Conservation (phyloP, 2,329 filamentous ascomycete genomes). For the Dendryphion nanum region DNA sequence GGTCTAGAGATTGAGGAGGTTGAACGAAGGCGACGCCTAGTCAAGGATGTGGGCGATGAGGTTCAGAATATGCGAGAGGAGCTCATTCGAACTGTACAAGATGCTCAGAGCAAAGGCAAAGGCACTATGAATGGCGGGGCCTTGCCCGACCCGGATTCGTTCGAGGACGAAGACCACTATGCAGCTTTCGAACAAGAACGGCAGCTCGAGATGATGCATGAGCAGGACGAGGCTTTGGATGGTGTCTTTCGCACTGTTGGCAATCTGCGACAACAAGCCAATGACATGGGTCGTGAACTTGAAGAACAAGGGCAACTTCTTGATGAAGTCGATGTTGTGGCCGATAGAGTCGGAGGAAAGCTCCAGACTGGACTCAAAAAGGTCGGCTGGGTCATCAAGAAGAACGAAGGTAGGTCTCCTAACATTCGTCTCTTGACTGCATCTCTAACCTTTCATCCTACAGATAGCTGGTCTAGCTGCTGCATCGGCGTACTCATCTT, state of each 20-base stretch:
- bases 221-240: constrained; percentile 91
- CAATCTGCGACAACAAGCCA: constrained; percentile 83
- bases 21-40: constrained; percentile 72
- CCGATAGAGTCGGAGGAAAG: constrained; percentile 83
- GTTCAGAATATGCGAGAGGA: constrained; percentile 87
- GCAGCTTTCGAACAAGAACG: constrained; percentile 86
- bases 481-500: constrained; percentile 88
- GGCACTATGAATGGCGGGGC: constrained; percentile 43
- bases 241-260: constrained; percentile 92
- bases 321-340: constrained; percentile 77
- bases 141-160: constrained; percentile 61
- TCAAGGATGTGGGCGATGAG: constrained; percentile 86
- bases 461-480: constrained; percentile 75
- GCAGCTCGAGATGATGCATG: constrained; percentile 86
- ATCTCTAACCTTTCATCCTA: constrained; percentile 1
- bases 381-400: constrained; percentile 77
- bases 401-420: constrained; percentile 76
- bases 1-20: constrained; percentile 84
- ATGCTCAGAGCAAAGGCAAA: constrained; percentile 38
- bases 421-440: constrained; percentile 5
- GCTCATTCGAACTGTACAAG: constrained; percentile 60
- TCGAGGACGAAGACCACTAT: constrained; percentile 62
- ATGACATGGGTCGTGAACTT: constrained; percentile 93
- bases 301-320: constrained; percentile 93
- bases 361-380: constrained; percentile 84